phyloP scores from a whole-genome alignment of 768 basidiomycete genomes.

The Boletus sp. region DNA sequence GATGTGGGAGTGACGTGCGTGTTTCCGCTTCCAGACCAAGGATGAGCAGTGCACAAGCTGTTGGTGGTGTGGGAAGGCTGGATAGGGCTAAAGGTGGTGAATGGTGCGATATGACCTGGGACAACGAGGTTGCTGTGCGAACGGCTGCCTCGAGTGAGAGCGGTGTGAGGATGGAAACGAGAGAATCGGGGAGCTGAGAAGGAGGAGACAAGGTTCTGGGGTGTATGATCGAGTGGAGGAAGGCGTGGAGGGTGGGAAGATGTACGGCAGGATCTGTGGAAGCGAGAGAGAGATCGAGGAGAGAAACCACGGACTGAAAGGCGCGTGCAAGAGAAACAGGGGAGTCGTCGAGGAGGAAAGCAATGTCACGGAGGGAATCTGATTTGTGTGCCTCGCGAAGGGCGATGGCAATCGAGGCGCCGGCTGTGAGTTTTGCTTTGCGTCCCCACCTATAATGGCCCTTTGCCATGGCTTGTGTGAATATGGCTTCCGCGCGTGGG shows the following conservation, averaged over 20 bases:
- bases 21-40: conserved; percentile 68
- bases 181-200: conserved; percentile 31
- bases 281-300: conserved; percentile 52
- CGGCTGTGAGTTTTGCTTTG: conserved; percentile 65
- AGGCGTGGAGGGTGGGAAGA: conserved; percentile 53
- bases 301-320: conserved; percentile 48
- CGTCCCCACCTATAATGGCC: conserved; percentile 70
- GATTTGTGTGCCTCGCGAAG: conserved; percentile 68
- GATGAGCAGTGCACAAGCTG: conserved; percentile 68
- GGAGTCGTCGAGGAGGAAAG: conserved; percentile 58
- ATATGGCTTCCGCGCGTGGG: conserved; percentile 63
- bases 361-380: conserved; percentile 65
- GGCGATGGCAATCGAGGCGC: conserved; percentile 65
- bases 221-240: conserved; percentile 43
- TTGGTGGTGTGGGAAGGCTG: conserved; percentile 40
- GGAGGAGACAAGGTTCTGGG: conserved; percentile 24
- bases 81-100: conserved; percentile 40
- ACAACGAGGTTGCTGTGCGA: conserved; percentile 45
- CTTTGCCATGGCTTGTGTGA: conserved; percentile 61
- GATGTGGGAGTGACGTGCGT: conserved; percentile 47
- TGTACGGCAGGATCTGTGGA: conserved; percentile 58
- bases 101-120: conserved; percentile 39
- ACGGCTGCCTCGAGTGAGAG: conserved; percentile 40
- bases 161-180: conserved; percentile 36
- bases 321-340: conserved; percentile 49